Evolutionary conservation across 352 stramenopile species (phyloP), one percentile per base, ranked within the genome.

Genomic region (Phytophthora syringae): DNA sequence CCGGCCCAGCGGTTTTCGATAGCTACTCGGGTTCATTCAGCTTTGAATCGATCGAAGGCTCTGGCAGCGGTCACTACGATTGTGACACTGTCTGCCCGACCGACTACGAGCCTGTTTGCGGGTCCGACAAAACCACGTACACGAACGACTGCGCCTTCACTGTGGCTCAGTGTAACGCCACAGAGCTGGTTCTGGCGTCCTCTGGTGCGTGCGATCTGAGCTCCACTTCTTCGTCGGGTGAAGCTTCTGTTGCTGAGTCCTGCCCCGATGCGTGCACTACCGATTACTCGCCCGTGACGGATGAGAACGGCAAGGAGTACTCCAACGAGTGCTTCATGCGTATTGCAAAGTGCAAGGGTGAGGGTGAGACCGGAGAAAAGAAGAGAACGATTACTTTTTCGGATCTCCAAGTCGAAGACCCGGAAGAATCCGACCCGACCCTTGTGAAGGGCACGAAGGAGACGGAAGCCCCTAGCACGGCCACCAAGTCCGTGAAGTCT

Each of bases 91-190:
- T 56, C 49, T 56, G 49, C 9, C 32, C 49, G 13, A 34, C 13
- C 30, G 49, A 56, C 15, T 74, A 64, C 50, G 22, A 65, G 10
- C 64, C 69, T 13, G 57, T 72, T 15, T 72, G 64, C 44, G 64
- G 70, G 2, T 70, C 66, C 21, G 57, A 79, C 22, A 65, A 65
- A 20, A 52, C 52, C 25, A 65, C 60, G 15, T 80, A 79, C 54
- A 42, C 50, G n/a, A 79, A 74, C 43, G 27, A 39, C 20, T 79
- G 72, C 34, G 25, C 43, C 20, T 57, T 79, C 18, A 42, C 27
- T 0, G 53, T 72, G 2, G 53, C 50, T 11, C 32, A 58, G 25
- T 83, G 75, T 43, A 53, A 70, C 9, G 72, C 60, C 16, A 64
- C 74, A 16, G 42, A 61, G 27, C 30, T 68, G 11, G 56, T 52